Conservation (phyloP, 345 rosid species). For the Psidium friedrichsthalianum region DNA sequence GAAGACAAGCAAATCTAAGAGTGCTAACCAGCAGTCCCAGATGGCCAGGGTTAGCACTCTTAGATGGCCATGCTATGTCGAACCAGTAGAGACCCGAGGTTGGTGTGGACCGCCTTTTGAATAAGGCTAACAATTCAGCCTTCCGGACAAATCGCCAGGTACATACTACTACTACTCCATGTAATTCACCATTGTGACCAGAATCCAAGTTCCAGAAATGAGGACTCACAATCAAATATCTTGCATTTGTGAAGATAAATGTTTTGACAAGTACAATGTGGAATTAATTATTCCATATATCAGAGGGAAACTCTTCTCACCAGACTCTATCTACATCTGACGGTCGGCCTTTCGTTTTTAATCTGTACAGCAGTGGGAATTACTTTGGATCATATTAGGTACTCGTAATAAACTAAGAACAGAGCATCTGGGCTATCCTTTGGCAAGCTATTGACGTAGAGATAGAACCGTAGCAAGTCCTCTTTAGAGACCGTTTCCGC, state of each 20-base stretch:
- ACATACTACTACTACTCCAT: background rate
- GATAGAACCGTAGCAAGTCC: conserved; percentile 70
- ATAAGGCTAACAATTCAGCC: background rate
- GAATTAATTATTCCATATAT: conserved; percentile 5
- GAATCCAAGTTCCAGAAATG: background rate
- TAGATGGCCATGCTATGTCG: background rate
- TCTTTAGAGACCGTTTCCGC: conserved; percentile 50
- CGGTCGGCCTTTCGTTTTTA: conserved; percentile 22
- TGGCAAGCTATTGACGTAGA: conserved; percentile 66
- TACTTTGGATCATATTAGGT: conserved; percentile 44
- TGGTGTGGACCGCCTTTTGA: background rate
- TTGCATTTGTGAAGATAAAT: background rate
- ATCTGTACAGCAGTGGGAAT: conserved; percentile 36
- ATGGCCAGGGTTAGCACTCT: no score
- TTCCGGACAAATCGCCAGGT: background rate
- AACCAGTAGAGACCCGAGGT: background rate
- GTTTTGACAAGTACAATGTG: conserved; percentile 1
- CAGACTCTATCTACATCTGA: conserved; percentile 47
- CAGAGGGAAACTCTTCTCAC: conserved; percentile 15
- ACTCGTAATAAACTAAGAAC: conserved; percentile 78
- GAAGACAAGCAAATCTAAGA: no score
- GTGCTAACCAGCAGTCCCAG: background rate
- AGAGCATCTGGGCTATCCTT: conserved; percentile 72
- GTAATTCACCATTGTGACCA: background rate
- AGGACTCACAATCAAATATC: background rate